Conservation (phyloP, 2,329 filamentous ascomycete genomes). For the Cadophora gregata region DNA sequence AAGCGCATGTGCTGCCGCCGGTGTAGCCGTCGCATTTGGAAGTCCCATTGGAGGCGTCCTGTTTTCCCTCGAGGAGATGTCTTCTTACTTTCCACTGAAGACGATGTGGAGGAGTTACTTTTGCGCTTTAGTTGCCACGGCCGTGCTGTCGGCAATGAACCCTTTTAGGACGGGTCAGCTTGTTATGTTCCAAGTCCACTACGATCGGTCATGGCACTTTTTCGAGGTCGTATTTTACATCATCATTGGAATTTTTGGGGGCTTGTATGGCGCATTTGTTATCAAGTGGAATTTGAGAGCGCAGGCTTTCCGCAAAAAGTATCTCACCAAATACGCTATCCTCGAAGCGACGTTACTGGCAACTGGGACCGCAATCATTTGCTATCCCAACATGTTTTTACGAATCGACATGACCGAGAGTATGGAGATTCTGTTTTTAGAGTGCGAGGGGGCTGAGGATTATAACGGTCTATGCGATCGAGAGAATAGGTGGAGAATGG, state of each 20-base stretch:
- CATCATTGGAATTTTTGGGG: constrained; percentile 89
- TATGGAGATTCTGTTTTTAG: constrained; percentile 96
- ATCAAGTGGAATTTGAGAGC: constrained; percentile 96
- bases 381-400: constrained; percentile 94
- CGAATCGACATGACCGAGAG: constrained; percentile 99
- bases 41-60: constrained; percentile 96
- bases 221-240: constrained; percentile 95
- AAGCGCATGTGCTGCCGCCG: constrained; percentile 91
- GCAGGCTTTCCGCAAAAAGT: constrained; percentile 93
- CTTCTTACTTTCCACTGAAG: constrained; percentile 93
- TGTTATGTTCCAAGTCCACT: constrained; percentile 98
- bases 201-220: constrained; percentile 97
- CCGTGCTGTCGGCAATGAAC: constrained; percentile 93
- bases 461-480: constrained; percentile 89
- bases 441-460: constrained; percentile 88
- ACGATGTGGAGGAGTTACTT: constrained; percentile 99
- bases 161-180: constrained; percentile 96
- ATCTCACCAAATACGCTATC: constrained; percentile 82
- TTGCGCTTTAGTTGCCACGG: constrained; percentile 92
- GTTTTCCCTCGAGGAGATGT: constrained; percentile 98
- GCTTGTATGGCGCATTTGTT: constrained; percentile 93
- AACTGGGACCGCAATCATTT: constrained; percentile 84
- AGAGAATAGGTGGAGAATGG: constrained; percentile 76
- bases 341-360: constrained; percentile 87
- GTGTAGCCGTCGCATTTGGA: constrained; percentile 95